These are phyloP conservation scores for Scenedesmus sp. DNA, from an alignment of 163 green algal species.

Conservation along the genomic window DNA sequence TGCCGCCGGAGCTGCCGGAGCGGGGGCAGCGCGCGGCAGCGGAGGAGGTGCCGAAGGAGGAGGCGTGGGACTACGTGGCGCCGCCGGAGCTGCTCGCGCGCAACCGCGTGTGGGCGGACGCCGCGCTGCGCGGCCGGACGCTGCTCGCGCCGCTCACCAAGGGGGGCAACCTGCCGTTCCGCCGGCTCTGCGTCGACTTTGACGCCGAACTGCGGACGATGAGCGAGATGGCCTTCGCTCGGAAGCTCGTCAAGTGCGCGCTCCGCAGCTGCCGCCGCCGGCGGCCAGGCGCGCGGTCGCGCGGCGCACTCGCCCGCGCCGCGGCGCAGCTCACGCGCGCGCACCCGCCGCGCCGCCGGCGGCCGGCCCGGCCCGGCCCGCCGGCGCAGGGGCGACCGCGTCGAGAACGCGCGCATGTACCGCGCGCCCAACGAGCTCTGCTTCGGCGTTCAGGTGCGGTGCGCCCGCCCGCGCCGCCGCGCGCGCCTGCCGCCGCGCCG, in stretches of 20 bases:
- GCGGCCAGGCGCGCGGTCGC: no score
- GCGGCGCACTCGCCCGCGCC: no score
- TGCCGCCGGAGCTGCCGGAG: not conserved
- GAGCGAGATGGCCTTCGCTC: constrained; percentile 77
- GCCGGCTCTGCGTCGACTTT: constrained; percentile 73
- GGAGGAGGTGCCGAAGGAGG: no score
- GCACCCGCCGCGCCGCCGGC: no score
- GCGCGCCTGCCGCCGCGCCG: no score
- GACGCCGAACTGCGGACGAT: constrained; percentile 62
- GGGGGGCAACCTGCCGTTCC: constrained; percentile 77
- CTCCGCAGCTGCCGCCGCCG: no score
- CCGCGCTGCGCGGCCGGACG: constrained; percentile 18
- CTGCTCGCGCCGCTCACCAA: constrained; percentile 71
- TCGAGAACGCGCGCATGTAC: constrained; percentile 67
- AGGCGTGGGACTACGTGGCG: constrained; percentile 30
- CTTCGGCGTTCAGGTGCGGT: constrained; percentile 63
- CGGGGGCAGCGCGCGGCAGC: not conserved
- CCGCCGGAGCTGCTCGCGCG: constrained; percentile 25
- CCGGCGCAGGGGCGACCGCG: constrained; percentile 54
- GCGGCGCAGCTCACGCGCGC: no score
- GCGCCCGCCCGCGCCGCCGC: no score
- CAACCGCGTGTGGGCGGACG: not conserved
- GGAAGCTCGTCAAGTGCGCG: constrained; percentile 66
- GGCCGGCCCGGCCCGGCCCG: no score
- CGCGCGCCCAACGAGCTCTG: constrained; percentile 62